Evolutionary conservation across 2,329 filamentous ascomycete species (phyloP).

Genomic region (Aaosphaeria arxii): DNA sequence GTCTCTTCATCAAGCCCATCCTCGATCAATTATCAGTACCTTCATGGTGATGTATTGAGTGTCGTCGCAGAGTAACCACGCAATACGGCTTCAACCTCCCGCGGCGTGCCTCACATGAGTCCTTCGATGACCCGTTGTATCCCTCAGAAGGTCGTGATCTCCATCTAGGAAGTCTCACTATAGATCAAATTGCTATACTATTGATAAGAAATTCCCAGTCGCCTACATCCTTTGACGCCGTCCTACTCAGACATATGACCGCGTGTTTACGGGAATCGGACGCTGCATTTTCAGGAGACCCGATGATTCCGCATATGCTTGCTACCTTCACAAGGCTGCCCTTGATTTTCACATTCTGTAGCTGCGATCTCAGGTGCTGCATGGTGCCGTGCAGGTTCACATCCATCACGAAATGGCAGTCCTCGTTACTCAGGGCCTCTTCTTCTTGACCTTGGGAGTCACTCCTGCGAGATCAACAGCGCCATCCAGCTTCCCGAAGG

Average conservation of each 20-base stretch:
- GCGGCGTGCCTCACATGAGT: slow-evolving; percentile 10
- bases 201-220: slow-evolving; percentile 8
- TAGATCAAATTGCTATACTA: slow-evolving; percentile 5
- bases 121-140: slow-evolving; percentile 7
- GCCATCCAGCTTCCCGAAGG: slow-evolving; percentile 35
- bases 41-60: slow-evolving; percentile 11
- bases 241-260: slow-evolving; percentile 29
- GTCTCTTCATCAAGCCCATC: slow-evolving; percentile 10
- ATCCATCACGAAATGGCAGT: slow-evolving; percentile 12
- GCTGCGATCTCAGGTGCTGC: slow-evolving; percentile 8
- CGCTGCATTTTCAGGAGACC: slow-evolving; percentile 9
- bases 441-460: slow-evolving; percentile 8
- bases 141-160: not conserved
- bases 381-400: slow-evolving; percentile 10
- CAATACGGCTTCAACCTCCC: slow-evolving; percentile 12
- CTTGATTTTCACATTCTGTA: slow-evolving; percentile 8
- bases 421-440: slow-evolving; percentile 12
- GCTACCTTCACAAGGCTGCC: slow-evolving; percentile 9
- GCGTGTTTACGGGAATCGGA: slow-evolving; percentile 27
- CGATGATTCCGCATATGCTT: slow-evolving; percentile 7
- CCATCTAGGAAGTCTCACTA: not conserved
- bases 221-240: slow-evolving; percentile 21
- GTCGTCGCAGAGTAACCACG: slow-evolving; percentile 11
- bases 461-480: slow-evolving; percentile 40
- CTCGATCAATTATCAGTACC: slow-evolving; percentile 11